Evolutionary conservation across 1,284 basidiomycete species (phyloP), one percentile per base, ranked within the genome.

Genomic region (Melanopsichium pennsylvanicum): DNA sequence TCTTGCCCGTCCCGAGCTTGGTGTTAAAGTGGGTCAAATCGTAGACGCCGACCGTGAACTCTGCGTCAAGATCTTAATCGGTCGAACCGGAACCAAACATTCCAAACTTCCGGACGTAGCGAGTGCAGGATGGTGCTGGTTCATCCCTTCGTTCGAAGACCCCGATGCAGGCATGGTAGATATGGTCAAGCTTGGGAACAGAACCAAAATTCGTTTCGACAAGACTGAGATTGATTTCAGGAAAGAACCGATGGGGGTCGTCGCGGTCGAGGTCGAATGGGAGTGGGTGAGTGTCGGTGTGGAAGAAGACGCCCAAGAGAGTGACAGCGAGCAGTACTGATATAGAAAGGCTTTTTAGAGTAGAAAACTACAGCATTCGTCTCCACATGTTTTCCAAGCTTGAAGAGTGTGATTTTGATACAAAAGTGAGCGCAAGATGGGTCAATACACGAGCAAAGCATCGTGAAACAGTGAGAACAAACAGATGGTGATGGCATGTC

Each of bases 71-170:
- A 58, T 81, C 11, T 56, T 81, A 10, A 50, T 80, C 9, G 81
- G 80, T 3, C 58, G 75, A 27, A 76, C 70, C 25, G 81, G 81
- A 13, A 55, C 46, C 16, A 80, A 74, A 38, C 79, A 81, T 41
- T 58, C 75, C 33, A 68, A 67, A 44, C 38, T 82, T 8, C 79
- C 80, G 0, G 80, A 73, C 18, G 62, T 81, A 38, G 72, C 79
- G 11, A 57, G 74, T 0, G 71, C 79, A 2, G 80, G 81, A 5
- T 72, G 80, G 66, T 60, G 70, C 27, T 82, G 81, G 81, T 62
- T 81, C 56, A 77, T 82, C 25, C 81, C 81, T 0, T 52, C 72
- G 0, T 82, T 81, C 42, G 79, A 81, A 32, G 70, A 71, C 15
- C 66, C 70, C 0, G 46, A 70, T 35, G 52, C 60, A 0, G 60